These are phyloP conservation scores for Colletotrichum costaricense DNA, from an alignment of 2,329 filamentous ascomycete genomes.

Conservation along the genomic window DNA sequence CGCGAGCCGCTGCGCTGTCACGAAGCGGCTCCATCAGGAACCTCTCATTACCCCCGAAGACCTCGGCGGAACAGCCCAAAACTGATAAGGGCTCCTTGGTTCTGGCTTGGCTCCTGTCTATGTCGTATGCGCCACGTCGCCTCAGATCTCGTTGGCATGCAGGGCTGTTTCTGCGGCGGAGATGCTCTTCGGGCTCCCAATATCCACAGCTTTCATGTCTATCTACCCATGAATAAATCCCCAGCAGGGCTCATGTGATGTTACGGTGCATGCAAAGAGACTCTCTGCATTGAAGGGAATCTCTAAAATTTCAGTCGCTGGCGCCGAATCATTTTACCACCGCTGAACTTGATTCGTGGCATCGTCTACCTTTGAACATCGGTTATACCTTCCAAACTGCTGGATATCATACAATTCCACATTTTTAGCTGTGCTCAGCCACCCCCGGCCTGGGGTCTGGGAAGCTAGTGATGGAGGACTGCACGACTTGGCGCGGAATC, in stretches of 20 bases:
- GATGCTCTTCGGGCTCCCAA: not conserved
- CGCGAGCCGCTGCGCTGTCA: constrained; percentile 31
- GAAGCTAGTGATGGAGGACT: not conserved
- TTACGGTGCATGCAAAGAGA: not conserved
- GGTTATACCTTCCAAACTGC: constrained; percentile 19
- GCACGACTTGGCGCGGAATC: constrained; percentile 24
- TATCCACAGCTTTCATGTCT: not conserved
- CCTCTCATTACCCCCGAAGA: constrained; percentile 11
- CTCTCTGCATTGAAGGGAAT: not conserved
- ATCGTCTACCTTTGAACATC: not conserved
- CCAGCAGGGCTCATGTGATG: not conserved
- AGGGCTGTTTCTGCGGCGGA: not conserved
- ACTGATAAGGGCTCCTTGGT: constrained; percentile 10
- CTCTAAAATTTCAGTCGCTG: not conserved
- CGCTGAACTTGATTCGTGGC: not conserved
- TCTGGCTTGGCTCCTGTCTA: constrained; percentile 20
- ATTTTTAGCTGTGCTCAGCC: constrained; percentile 28
- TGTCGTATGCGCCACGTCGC: constrained; percentile 13
- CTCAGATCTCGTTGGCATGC: constrained; percentile 14
- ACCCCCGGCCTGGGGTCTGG: constrained; percentile 16
- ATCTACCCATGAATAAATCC: not conserved
- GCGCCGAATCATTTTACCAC: not conserved
- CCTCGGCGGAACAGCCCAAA: constrained; percentile 3
- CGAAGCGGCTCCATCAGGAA: constrained; percentile 18
- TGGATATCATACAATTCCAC: constrained; percentile 6